These are phyloP conservation scores for Penstemon newberryi DNA, from an alignment of 257 asterid genomes.

Conservation along the genomic window DNA sequence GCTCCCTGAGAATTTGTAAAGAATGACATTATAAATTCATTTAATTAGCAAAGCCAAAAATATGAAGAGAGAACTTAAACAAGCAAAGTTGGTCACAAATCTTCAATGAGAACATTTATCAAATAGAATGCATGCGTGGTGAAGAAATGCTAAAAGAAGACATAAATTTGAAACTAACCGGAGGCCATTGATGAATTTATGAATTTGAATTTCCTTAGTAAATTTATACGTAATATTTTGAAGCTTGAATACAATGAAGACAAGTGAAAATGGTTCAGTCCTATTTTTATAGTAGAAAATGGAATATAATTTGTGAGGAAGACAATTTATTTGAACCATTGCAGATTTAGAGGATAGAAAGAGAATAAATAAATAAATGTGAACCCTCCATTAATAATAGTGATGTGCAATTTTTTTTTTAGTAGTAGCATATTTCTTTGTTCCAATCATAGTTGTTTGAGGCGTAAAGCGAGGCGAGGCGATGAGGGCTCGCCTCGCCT, in stretches of 20 bases:
- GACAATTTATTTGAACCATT: constrained; percentile 37
- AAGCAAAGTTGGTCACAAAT: no score
- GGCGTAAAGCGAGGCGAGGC: no score
- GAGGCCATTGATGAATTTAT: constrained; percentile 84
- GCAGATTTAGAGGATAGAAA: constrained; percentile 51
- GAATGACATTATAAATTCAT: no score
- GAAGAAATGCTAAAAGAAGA: constrained; percentile 12
- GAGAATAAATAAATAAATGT: no score
- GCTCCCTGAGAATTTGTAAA: constrained; percentile 53
- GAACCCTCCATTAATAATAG: no score
- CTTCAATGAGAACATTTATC: not conserved
- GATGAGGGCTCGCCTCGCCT: no score
- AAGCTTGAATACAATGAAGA: constrained; percentile 57
- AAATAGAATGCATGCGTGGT: constrained; percentile 33
- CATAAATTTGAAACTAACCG: constrained; percentile 47
- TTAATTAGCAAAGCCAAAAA: no score
- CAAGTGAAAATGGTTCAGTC: constrained; percentile 30
- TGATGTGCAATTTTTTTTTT: no score
- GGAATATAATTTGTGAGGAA: constrained; percentile 49
- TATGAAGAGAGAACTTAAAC: not conserved
- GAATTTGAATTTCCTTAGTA: constrained; percentile 45
- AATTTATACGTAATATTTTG: not conserved
- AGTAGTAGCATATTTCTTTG: no score
- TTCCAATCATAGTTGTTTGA: no score
- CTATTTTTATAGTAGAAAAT: constrained; percentile 68